phyloP scores from a whole-genome alignment of 179 eudicot genomes.

The Beta lomatogona region DNA sequence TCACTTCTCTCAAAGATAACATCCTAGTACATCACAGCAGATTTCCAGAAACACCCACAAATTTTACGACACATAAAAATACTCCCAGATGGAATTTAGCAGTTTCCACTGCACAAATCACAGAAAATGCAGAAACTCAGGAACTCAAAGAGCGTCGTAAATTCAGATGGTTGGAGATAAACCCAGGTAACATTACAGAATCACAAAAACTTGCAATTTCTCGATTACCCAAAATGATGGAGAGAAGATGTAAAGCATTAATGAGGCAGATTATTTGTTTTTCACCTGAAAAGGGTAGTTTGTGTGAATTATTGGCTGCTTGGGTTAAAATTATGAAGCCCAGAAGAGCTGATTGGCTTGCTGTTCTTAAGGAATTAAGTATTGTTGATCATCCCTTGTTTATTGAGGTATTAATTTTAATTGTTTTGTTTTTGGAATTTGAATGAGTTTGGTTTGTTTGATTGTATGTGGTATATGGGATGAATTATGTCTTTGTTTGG shows the following conservation, averaged over 20 bases:
- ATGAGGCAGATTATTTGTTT: slow-evolving; percentile 76
- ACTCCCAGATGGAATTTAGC: slow-evolving; percentile 9
- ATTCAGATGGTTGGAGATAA: slow-evolving; percentile 57
- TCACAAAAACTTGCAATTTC: slow-evolving; percentile 52
- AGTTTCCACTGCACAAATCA: slow-evolving; percentile 4
- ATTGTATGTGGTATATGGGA: not conserved
- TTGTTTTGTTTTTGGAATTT: not conserved
- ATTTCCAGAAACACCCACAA: slow-evolving; percentile 19
- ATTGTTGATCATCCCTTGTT: slow-evolving; percentile 59
- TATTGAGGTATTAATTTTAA: slow-evolving; percentile 35
- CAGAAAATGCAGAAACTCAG: slow-evolving; percentile 10
- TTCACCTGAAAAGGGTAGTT: slow-evolving; percentile 44
- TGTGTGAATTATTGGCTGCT: slow-evolving; percentile 51
- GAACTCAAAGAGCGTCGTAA: slow-evolving; percentile 29
- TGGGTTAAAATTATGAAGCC: slow-evolving; percentile 88
- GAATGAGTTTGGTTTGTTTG: not conserved
- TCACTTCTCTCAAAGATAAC: not conserved
- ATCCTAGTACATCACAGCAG: not conserved
- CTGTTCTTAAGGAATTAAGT: slow-evolving; percentile 67
- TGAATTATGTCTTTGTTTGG: not conserved
- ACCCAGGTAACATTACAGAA: slow-evolving; percentile 42
- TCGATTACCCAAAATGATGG: slow-evolving; percentile 63
- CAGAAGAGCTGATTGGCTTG: slow-evolving; percentile 84
- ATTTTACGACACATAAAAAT: not conserved
- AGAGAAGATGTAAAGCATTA: slow-evolving; percentile 70